Evolutionary conservation across 208 protist genomes (phyloP), one percentile per base, ranked within the genome.

Genomic region (Trypanosomatidae sp.): DNA sequence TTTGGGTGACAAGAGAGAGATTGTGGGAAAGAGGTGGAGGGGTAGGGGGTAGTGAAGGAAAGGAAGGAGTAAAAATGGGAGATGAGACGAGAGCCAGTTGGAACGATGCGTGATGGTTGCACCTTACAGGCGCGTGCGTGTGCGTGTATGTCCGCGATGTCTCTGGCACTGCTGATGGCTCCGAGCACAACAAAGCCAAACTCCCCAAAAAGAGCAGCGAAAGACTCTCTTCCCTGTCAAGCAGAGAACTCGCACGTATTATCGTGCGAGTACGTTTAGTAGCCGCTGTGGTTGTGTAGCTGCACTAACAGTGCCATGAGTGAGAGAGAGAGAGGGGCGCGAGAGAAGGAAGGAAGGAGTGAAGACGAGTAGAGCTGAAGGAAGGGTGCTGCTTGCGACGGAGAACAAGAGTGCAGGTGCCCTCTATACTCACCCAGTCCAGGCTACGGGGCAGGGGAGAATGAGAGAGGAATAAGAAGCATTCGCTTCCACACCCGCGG

Each of bases 381-480:
- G 50, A 55, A 55, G 22, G 22, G 50, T 58, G 52, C 8, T 7
- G 7, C 10, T n/a, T 58, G 19, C 52, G 15, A 30, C 25, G 50
- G 8, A 25, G 52, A 10, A 58, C 41, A 76, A 52, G 30, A 71
- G 62, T 47, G 74, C 5, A 62, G 50, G n/a, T 50, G n/a, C 10
- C 8, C 5, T 36, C 74, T 53, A 66, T 47, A 6, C 30, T 36
- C 30, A 69, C 64, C 36, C 25, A 53, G n/a, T 46, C 28, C 44
- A 49, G 73, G 41, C 33, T 53, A 5, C 13, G 6, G 53, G 64
- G 62, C 52, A 75, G 67, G 68, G 47, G 73, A 66, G 46, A 77
- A 69, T 52, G 69, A 30, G 58, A 65, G 65, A 39, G 7, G 30
- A 25, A 72, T 12, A 50, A 39, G 36, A 39, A 39, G 36, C 1